A percentile compares a stretch with the other conserved stretches of the same genome.
Evolutionary conservation across 306 rosid genomes (phyloP).

Genomic region (Malus fusca): DNA sequence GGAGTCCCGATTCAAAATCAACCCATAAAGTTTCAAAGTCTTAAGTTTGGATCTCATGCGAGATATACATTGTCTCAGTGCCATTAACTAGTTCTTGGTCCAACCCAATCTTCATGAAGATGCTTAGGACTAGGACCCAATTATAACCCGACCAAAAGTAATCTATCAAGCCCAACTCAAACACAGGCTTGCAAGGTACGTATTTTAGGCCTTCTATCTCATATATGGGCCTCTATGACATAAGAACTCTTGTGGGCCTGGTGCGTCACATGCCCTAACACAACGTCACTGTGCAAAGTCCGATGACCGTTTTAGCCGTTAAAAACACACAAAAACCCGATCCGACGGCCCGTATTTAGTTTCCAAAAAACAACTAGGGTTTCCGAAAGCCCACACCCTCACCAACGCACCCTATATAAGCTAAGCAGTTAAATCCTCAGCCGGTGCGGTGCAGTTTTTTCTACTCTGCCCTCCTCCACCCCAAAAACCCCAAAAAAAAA

Average conservation of each 20-base stretch:
- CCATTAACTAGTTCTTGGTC: not conserved
- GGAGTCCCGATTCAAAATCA: too few species aligned
- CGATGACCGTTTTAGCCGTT: conserved; percentile 1
- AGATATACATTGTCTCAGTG: too few species aligned
- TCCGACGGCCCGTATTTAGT: conserved; percentile 17
- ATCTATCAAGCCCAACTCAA: not conserved
- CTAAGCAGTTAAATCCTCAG: not conserved
- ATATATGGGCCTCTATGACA: not conserved
- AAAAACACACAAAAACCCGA: not conserved
- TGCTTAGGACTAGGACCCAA: not conserved
- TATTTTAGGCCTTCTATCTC: not conserved
- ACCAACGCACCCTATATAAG: conserved; percentile 20
- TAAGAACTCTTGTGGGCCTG: not conserved
- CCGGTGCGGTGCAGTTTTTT: conserved; percentile 52
- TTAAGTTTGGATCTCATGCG: not conserved
- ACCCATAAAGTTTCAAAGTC: too few species aligned
- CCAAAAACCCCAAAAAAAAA: conserved; percentile 21
- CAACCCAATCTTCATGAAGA: not conserved
- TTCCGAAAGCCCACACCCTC: not conserved
- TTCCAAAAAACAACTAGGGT: conserved; percentile 32
- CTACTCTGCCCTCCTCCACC: conserved; percentile 51
- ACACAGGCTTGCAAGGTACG: not conserved
- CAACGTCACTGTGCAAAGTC: not conserved
- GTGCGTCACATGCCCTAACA: not conserved
- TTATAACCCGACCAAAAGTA: not conserved